Base-by-base conservation (phyloP, 2,329 filamentous ascomycete genomes). In the Aspergillus uvarum region DNA sequence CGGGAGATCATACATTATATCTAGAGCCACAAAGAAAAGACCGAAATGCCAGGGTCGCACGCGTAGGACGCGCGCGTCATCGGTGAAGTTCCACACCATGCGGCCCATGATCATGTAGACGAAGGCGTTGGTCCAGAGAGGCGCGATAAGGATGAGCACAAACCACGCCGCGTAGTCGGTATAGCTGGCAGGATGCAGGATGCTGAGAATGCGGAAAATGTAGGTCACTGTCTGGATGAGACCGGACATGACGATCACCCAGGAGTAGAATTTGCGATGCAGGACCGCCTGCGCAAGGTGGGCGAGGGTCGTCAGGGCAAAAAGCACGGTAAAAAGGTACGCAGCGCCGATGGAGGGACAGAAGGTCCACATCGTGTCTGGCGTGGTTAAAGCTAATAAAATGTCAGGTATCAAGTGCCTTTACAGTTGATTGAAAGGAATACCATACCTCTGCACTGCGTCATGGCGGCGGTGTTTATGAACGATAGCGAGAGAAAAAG, bases 1-100 rank as follows among this genome's bases (percentile, higher is more conserved):
- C 4, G 8, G 32, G 24, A 11, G 19, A 12, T 0, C 10, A 26
- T 52, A 42, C 51, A 52, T 52, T 16, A 52, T n/a, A 16, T 52
- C 51, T 8, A 52, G 5, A 42, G 38, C 19, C 10, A 52, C 51
- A 16, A 52, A 52, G 8, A 26, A 38, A 1, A 42, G 2, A 4
- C 51, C 51, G 3, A 52, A 42, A 52, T 52, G 21, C 51, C 51
- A 52, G 4, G 51, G 51, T 12, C 32, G 19, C 5, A 52, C 32
- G 5, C 31, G 3, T 12, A 52, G 5, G 14, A 52, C 51, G 0
- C 32, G n/a, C 19, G 51, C 51, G 21, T 52, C 51, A 8, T 52
- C 21, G 19, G 51, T 52, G 31, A 52, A 52, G 16, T 52, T 52
- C 51, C 51, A 52, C 19, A 52, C 51, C 51, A 52, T 52, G 5